Percentiles rank a stretch among this genome's conserved stretches.
Conservation (phyloP, 1,284 basidiomycete species). For the Austroboletus novae-zelandiae region DNA sequence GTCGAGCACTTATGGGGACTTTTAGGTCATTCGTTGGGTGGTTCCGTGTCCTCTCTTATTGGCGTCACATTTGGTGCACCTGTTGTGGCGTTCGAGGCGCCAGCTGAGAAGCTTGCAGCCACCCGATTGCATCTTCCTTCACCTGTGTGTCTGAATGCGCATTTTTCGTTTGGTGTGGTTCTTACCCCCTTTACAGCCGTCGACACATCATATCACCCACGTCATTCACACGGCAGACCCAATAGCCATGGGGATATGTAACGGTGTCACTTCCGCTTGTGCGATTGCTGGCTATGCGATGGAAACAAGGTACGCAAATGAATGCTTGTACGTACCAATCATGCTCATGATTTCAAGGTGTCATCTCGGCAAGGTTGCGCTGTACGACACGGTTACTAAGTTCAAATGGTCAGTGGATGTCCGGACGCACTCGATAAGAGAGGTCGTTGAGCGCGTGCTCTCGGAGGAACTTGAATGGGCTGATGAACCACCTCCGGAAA, state of each 20-base stretch:
- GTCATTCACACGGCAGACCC: slow-evolving; percentile 74
- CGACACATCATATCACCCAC: slow-evolving; percentile 63
- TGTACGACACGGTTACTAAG: slow-evolving; percentile 86
- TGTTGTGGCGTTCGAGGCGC: slow-evolving; percentile 80
- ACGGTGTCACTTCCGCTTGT: slow-evolving; percentile 56
- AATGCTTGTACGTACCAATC: background rate
- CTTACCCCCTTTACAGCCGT: slow-evolving; percentile 39
- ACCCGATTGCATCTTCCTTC: slow-evolving; percentile 74
- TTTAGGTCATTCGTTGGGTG: slow-evolving; percentile 72
- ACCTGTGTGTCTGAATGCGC: slow-evolving; percentile 38
- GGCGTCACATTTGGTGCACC: slow-evolving; percentile 84
- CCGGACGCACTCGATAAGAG: slow-evolving; percentile 75
- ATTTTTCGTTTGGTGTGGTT: background rate
- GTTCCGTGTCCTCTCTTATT: slow-evolving; percentile 74
- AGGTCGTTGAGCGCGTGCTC: slow-evolving; percentile 73
- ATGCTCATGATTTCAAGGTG: slow-evolving; percentile 41
- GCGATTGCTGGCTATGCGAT: slow-evolving; percentile 61
- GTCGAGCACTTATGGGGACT: background rate
- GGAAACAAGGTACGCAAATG: slow-evolving; percentile 46
- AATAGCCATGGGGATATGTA: slow-evolving; percentile 64
- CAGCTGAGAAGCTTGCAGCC: slow-evolving; percentile 74
- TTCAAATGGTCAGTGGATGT: slow-evolving; percentile 81
- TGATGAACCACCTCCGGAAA: slow-evolving; percentile 25
- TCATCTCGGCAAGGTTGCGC: slow-evolving; percentile 79
- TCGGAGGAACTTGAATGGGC: slow-evolving; percentile 63